Conservation (phyloP, 2,329 filamentous ascomycete species). For the Pyrenochaeta sp. region DNA sequence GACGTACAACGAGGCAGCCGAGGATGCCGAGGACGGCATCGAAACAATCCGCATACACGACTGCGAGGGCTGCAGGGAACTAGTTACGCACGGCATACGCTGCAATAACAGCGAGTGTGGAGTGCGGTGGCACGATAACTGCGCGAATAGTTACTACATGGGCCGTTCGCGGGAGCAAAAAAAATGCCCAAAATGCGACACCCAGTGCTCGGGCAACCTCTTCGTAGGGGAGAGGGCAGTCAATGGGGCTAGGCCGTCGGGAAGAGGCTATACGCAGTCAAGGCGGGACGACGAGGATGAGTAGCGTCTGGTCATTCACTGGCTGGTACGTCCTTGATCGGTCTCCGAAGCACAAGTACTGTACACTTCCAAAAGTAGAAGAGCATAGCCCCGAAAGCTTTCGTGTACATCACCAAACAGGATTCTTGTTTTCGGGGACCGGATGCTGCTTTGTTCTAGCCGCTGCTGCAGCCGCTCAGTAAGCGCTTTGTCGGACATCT, state of each 20-base stretch:
- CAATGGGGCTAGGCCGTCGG: slow-evolving; percentile 11
- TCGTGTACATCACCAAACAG: no score
- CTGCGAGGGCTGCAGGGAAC: slow-evolving; percentile 87
- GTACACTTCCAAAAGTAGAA: no score
- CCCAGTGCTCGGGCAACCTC: slow-evolving; percentile 60
- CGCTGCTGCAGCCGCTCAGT: no score
- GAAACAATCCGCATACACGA: slow-evolving; percentile 74
- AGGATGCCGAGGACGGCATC: slow-evolving; percentile 58
- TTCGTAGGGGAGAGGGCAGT: slow-evolving; percentile 45
- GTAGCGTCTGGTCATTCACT: background rate
- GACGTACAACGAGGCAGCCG: slow-evolving; percentile 80
- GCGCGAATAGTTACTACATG: slow-evolving; percentile 42
- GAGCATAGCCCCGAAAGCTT: no score
- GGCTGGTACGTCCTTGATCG: no score
- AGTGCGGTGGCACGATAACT: slow-evolving; percentile 43
- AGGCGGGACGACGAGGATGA: slow-evolving; percentile 7
- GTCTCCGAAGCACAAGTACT: no score
- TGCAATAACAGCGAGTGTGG: slow-evolving; percentile 39
- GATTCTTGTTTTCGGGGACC: no score
- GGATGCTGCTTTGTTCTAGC: no score
- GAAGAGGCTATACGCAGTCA: slow-evolving; percentile 1
- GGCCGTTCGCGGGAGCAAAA: slow-evolving; percentile 18
- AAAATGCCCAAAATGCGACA: slow-evolving; percentile 43
- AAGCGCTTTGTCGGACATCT: no score
- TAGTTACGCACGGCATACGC: slow-evolving; percentile 72